Percentiles rank a stretch among this genome's conserved stretches.
phyloP scores from a whole-genome alignment of 2,329 filamentous ascomycete species.

The Simplicillium aogashimaense region DNA sequence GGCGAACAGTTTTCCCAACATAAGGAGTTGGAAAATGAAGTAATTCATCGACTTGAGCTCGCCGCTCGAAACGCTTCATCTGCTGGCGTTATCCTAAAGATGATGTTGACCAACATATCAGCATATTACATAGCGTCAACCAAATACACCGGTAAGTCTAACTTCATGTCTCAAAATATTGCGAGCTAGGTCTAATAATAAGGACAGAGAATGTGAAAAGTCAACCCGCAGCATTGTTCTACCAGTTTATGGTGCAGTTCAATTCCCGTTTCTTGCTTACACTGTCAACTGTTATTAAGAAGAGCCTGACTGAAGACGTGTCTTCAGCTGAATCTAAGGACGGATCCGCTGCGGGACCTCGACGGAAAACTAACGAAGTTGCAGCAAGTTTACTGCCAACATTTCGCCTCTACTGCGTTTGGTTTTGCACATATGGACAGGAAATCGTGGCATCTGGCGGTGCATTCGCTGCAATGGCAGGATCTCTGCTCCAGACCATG shows the following conservation, averaged over 20 bases:
- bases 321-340: conserved; percentile 9
- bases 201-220: conserved; percentile 35
- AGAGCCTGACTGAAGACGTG: conserved; percentile 50
- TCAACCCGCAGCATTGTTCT: conserved; percentile 30
- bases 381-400: conserved; percentile 37
- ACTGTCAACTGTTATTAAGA: conserved; percentile 59
- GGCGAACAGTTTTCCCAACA: conserved; percentile 66
- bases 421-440: conserved; percentile 32
- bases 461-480: conserved; percentile 26
- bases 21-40: conserved; percentile 75
- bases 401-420: conserved; percentile 42
- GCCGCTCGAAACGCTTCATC: conserved; percentile 60
- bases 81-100: conserved; percentile 60
- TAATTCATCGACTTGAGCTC: conserved; percentile 66
- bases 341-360: conserved; percentile 9
- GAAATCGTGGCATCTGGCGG: conserved; percentile 36
- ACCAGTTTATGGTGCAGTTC: conserved; percentile 61
- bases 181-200: conserved; percentile 3
- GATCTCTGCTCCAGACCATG: conserved; percentile 35
- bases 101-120: conserved; percentile 77
- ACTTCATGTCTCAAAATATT: background rate
- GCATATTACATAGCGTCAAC: conserved; percentile 60
- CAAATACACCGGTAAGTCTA: conserved; percentile 22
- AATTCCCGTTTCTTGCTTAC: conserved; percentile 70
- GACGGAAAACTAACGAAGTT: conserved; percentile 12